Evolutionary conservation across 176 grass and related monocot genomes (phyloP).

Genomic region (Carex cristatella): DNA sequence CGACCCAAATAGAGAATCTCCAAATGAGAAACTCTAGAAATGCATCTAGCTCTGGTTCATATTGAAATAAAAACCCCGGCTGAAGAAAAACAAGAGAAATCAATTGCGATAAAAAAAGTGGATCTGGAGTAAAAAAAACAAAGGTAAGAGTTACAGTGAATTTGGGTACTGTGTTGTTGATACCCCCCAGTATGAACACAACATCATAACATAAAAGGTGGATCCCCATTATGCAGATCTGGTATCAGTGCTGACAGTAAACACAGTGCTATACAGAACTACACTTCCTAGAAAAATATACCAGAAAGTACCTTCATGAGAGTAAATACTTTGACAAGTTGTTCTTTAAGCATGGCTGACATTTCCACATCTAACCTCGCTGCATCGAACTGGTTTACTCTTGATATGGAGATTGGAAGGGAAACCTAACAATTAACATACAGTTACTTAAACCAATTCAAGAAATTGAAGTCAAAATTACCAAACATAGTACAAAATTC

Average conservation of each 20-base stretch:
- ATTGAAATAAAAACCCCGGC: slow-evolving; percentile 96
- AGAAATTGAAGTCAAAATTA: not conserved
- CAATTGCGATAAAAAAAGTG: not conserved
- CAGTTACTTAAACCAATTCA: not conserved
- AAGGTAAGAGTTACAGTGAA: not conserved
- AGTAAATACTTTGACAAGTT: slow-evolving; percentile 89
- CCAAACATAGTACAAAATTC: not conserved
- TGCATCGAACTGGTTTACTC: slow-evolving; percentile 95
- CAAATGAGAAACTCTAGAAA: slow-evolving; percentile 96
- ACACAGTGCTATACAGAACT: not conserved
- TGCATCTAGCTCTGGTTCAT: slow-evolving; percentile 92
- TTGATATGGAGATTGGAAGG: slow-evolving; percentile 71
- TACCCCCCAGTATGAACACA: not conserved
- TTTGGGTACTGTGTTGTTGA: not conserved
- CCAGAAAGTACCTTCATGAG: slow-evolving; percentile 72
- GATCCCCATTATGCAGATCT: too few relatives aligned
- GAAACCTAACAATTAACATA: slow-evolving; percentile 37
- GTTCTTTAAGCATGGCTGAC: slow-evolving; percentile 98
- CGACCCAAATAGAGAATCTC: slow-evolving; percentile 99
- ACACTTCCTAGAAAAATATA: not conserved
- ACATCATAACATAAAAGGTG: not conserved
- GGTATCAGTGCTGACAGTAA: not conserved
- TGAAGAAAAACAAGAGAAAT: slow-evolving; percentile 42
- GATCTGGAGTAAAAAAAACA: not conserved
- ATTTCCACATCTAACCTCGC: slow-evolving; percentile 88